Evolutionary conservation across 1,139 yeast species (phyloP), one percentile per base, ranked within the genome.

Genomic region (Scheffersomyces stambukii): DNA sequence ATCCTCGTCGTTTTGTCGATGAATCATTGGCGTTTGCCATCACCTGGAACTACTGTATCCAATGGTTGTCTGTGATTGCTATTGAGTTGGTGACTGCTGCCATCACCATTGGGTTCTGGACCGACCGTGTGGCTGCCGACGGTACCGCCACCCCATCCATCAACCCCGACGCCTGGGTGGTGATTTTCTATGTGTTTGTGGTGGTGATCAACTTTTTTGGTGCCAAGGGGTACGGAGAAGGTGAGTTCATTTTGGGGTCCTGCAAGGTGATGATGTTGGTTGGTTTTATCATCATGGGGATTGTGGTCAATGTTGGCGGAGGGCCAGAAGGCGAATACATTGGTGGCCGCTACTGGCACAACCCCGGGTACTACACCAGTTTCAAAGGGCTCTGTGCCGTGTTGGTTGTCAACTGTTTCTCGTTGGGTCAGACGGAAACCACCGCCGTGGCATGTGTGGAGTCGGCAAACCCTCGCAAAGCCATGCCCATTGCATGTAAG

Each of bases 261-360:
- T 41, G 57, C 41, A 65, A 65, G 45, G 54, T 64, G 27, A 20
- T 58, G 25, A 60, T 61, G 49, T 50, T 65, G 26, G 45, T 52
- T 13, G 72, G 70, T 0, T 64, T 63, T 34, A 52, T 64, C 30
- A 52, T 65, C 26, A 58, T 57, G 51, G 67, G 67, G 23, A 58
- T 65, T 20, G 53, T 63, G 17, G 50, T 63, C 27, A 58, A 60
- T 32, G 50, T 57, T 35, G 72, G 72, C 33, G 71, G 65, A 26
- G 62, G 64, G 21, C 52, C 56, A 9, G 37, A 41, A 12, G 37
- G 33, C 15, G 67, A 66, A 3, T 64, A 51, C 36, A 60, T 69
- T 38, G 77, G 77, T 17, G 74, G 71, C 24, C 56, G 50, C 32
- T 64, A 63, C 42, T 70, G 75, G 75, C 54, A 56, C 32, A 44